Conservation (phyloP, 129 eudicot species). For the Cynara cardunculus region DNA sequence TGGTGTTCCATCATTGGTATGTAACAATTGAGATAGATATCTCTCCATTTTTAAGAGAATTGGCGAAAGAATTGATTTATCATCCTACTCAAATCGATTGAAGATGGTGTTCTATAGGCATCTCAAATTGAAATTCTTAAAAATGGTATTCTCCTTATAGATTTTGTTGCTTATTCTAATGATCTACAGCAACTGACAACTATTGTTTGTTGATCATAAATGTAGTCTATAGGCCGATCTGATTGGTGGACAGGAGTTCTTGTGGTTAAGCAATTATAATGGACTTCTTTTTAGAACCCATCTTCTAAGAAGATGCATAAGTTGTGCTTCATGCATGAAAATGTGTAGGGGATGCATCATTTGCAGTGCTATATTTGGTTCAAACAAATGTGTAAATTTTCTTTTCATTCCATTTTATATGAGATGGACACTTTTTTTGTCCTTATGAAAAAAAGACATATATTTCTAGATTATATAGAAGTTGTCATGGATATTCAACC, state of each 20-base stretch:
- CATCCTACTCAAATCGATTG: conserved; percentile 6
- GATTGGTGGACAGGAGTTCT: too few relatives aligned
- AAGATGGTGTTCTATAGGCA: conserved; percentile 6
- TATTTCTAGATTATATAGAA: too few relatives aligned
- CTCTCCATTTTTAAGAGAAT: not conserved
- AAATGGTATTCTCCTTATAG: not conserved
- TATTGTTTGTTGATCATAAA: not conserved
- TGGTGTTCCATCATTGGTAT: not conserved
- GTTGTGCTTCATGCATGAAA: not conserved
- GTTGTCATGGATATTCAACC: too few relatives aligned
- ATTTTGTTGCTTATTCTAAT: not conserved
- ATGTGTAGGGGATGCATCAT: too few relatives aligned
- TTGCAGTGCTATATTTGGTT: too few relatives aligned
- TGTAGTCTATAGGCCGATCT: too few relatives aligned
- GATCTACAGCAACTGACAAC: not conserved
- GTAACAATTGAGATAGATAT: not conserved
- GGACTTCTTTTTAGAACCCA: not conserved
- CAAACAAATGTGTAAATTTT: too few relatives aligned
- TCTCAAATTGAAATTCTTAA: conserved; percentile 5
- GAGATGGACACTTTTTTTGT: too few relatives aligned
- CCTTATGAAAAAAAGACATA: too few relatives aligned
- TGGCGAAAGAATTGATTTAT: conserved; percentile 1
- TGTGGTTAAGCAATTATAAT: not conserved
- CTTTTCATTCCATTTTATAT: too few relatives aligned
- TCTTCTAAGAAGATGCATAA: not conserved